Evolutionary conservation across 768 basidiomycete genomes (phyloP), one percentile per base, ranked within the genome.

Genomic region (Multifurca ochricompacta): DNA sequence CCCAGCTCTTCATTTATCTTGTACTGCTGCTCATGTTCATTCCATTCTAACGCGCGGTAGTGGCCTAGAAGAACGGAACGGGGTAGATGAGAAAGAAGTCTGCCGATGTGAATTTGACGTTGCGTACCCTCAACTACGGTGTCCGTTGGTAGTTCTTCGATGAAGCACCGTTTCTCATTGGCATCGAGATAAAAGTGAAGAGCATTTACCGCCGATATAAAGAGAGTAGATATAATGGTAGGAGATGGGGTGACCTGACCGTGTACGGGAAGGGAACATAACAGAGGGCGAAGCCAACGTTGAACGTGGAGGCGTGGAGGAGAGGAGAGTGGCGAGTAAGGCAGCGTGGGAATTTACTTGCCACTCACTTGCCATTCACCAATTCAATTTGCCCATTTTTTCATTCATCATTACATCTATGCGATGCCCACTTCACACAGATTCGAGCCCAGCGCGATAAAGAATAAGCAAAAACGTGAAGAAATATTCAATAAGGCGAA

Each of bases 131-230:
- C 90, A 34, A 95, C 90, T 27, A 93, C 84, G n/a, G 93, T 97
- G 69, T 95, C 87, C 3, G 83, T 82, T 11, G 96, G 95, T 18
- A 98, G 74, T 68, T 99, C 96, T 66, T 98, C 96, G 54, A 98
- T 80, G 72, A 98, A 98, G 68, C 96, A 99, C 44, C 88, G 80
- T 64, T 87, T 85, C 69, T 96, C 91, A 65, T 90, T 87, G 16
- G 92, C 84, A 67, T 96, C 92, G 54, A 99, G 81, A 68, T 99
- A 99, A 70, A 98, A 96, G 67, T 99, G 96, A 25, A 99, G 83
- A 27, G 89, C 91, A 66, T 84, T 78, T 16, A 74, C 77, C 18
- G 75, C 65, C 21, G 72, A 67, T 59, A 75, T 60, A 50, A 72
- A 63, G 54, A 76, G 69, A 75, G 71, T 40, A 73, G 65, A 61